phyloP scores from a whole-genome alignment of 371 early-diverging fungal species.

The Quaeritorhiza haematococci region DNA sequence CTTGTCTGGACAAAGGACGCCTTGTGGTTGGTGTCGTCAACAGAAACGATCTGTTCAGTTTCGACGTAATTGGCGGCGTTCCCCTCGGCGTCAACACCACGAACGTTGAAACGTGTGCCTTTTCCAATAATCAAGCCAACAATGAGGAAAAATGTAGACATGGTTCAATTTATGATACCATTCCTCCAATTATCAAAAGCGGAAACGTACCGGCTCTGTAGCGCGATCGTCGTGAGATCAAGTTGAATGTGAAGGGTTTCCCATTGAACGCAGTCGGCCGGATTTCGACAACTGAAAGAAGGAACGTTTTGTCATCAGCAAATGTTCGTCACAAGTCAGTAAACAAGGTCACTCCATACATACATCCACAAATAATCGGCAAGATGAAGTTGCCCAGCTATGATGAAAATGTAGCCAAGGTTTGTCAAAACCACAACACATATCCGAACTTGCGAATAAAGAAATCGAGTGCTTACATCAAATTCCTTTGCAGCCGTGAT shows the following conservation, averaged over 20 bases:
- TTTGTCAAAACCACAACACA: neutral
- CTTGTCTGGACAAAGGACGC: constrained; percentile 86
- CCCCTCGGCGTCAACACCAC: constrained; percentile 92
- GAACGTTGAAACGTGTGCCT: constrained; percentile 87
- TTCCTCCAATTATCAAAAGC: no score
- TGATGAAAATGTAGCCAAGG: neutral
- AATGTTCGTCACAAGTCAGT: neutral
- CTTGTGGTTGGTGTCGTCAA: constrained; percentile 18
- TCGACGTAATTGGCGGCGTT: constrained; percentile 97
- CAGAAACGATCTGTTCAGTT: constrained; percentile 88
- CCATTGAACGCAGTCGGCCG: constrained; percentile 49
- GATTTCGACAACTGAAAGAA: constrained; percentile 50
- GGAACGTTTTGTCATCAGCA: neutral
- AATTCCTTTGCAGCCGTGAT: constrained; percentile 35
- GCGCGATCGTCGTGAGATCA: constrained; percentile 80
- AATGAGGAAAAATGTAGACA: neutral
- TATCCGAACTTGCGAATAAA: constrained; percentile 3
- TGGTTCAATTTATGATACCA: no score
- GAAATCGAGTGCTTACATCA: constrained; percentile 38
- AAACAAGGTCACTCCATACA: constrained; percentile 21
- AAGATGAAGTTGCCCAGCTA: constrained; percentile 74
- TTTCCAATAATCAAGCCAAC: constrained; percentile 2
- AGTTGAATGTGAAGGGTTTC: constrained; percentile 60
- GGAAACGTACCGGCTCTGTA: constrained; percentile 58
- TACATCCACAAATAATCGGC: constrained; percentile 89